Evolutionary conservation across 208 protist genomes (phyloP), one percentile per base, ranked within the genome.

Genomic region (Trypanosoma avium): DNA sequence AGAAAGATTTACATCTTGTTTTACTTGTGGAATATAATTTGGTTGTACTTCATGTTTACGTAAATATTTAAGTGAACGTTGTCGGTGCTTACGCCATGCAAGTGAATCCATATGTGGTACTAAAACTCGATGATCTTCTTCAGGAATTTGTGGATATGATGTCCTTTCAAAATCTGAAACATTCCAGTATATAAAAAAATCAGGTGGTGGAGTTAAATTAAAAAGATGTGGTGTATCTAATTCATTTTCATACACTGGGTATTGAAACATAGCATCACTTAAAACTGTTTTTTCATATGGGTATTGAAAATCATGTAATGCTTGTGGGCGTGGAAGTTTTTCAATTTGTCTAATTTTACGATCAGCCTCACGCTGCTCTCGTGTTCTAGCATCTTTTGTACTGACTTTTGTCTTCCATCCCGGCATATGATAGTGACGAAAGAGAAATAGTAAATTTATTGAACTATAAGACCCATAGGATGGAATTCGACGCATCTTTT

Each of bases 171-270:
- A 94, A 47, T 95, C 82, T 0, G 61, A 35, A 3, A 71, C 82
- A 67, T 94, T 94, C 86, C 88, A 94, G 73, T 92, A 94, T 3
- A 97, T 45, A 50, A 94, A 95, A 56, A 97, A 97, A 65, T 94
- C 75, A 5, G 88, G 84, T 5, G 91, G 91, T 27, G 84, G 83
- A 4, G 81, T 84, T n/a, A 94, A 33, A 71, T 94, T 81, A 70
- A 94, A 97, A 38, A 95, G 81, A 40, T 86, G 69, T 38, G 88
- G 91, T 10, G 87, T 94, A 66, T 97, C 91, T 10, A 97, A 76
- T 67, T 93, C 86, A 35, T 89, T 89, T 62, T 90, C 91, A 71
- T 90, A 97, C 26, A 94, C 81, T 1, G 91, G 91, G 66, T 89
- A 92, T 73, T 94, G 79, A 57, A 93, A 97, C 91, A 94, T 95